Evolutionary conservation across 1,284 basidiomycete genomes (phyloP), one percentile per base, ranked within the genome.

Genomic region (Melampsora americana): DNA sequence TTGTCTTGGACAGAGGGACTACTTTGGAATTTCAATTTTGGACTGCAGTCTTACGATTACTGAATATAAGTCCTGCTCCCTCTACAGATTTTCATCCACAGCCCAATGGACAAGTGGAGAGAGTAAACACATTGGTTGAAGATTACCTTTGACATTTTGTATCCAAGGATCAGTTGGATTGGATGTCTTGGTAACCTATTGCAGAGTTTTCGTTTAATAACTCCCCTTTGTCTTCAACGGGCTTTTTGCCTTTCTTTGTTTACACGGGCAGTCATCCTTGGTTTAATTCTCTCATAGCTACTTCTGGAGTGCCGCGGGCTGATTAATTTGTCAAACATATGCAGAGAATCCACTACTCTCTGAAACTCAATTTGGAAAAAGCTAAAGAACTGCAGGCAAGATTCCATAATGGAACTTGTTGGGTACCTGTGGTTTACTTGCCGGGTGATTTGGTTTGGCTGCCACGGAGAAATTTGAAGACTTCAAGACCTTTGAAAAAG

Each of bases 211-310:
- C n/a, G n/a, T n/a, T n/a, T n/a, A n/a, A n/a, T n/a, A n/a, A n/a
- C n/a, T n/a, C n/a, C n/a, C n/a, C n/a, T n/a, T n/a, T n/a, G n/a
- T n/a, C n/a, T n/a, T n/a, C n/a, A n/a, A n/a, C n/a, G n/a, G n/a
- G n/a, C n/a, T n/a, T n/a, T n/a, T n/a, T n/a, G n/a, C n/a, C n/a
- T n/a, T n/a, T n/a, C n/a, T n/a, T n/a, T n/a, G n/a, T n/a, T n/a
- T n/a, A n/a, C n/a, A 14, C 14, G 67, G 78, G 1, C 78, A 72
- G 65, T 66, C 78, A 83, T 66, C 84, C 84, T 12, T 79, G 72
- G 9, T 77, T 81, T 42, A 71, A 56, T 66, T 35, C 44, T 16
- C 28, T 65, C n/a, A 39, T 42, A 7, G 30, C 48, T 11, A 30
- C 12, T 16, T 65, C 77, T 4, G 68, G 59, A 26, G 66, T 78